A percentile compares a stretch with the other conserved stretches of the same genome.
Evolutionary conservation across 768 basidiomycete species (phyloP).

Genomic region (Rhizopogon roseolus): DNA sequence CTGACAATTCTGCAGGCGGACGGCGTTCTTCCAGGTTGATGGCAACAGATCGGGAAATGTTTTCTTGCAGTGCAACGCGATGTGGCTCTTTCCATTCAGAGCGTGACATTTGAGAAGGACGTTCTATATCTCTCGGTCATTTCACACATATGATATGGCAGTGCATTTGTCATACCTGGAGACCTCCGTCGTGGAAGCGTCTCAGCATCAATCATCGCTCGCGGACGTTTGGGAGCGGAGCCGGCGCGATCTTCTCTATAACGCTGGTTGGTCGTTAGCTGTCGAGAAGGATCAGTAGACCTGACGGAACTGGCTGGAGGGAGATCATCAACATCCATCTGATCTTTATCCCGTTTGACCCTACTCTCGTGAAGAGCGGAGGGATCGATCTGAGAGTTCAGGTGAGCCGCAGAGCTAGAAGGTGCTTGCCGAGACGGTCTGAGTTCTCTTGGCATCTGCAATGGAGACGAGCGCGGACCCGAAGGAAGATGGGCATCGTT

Average conservation of each 20-base stretch:
- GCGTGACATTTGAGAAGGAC: not conserved
- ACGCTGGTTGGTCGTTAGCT: slow-evolving; percentile 11
- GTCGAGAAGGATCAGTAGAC: slow-evolving; percentile 16
- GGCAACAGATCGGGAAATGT: slow-evolving; percentile 10
- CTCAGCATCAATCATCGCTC: slow-evolving; percentile 30
- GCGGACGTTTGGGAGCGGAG: slow-evolving; percentile 27
- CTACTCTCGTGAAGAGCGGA: slow-evolving; percentile 14
- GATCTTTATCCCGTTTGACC: slow-evolving; percentile 14
- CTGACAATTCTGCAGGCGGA: slow-evolving; percentile 9
- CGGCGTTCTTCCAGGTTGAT: slow-evolving; percentile 12
- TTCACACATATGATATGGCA: not conserved
- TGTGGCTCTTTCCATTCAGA: not conserved
- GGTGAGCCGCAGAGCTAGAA: not conserved
- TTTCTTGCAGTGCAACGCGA: slow-evolving; percentile 5
- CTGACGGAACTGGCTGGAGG: slow-evolving; percentile 7
- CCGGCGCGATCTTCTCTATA: slow-evolving; percentile 17
- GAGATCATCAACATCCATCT: slow-evolving; percentile 24
- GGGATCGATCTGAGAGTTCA: slow-evolving; percentile 5
- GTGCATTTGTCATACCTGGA: not conserved
- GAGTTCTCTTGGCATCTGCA: not conserved
- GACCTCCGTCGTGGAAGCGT: not conserved
- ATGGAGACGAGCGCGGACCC: slow-evolving; percentile 3
- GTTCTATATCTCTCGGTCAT: not conserved
- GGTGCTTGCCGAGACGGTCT: slow-evolving; percentile 5
- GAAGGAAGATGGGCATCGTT: slow-evolving; percentile 3